A percentile compares a stretch with the other conserved stretches of the same genome.
Evolutionary conservation across 2,329 filamentous ascomycete genomes (phyloP).

Genomic region (Diplocarpon rosae): DNA sequence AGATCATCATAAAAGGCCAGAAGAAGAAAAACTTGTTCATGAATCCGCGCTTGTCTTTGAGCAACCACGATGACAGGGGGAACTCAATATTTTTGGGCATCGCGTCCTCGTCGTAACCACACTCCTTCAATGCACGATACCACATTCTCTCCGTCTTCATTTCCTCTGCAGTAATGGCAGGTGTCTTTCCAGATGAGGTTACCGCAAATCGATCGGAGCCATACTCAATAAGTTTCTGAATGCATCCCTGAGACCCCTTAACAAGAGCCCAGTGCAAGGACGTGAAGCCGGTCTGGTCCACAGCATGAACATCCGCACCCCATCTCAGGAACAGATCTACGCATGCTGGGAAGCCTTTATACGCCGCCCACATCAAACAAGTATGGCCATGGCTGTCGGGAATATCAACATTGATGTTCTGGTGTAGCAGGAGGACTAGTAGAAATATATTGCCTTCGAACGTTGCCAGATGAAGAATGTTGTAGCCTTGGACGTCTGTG

Average conservation of each 20-base stretch:
- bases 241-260: conserved; percentile 78
- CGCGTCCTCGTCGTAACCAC: conserved; percentile 71
- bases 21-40: conserved; percentile 82
- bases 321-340: conserved; percentile 89
- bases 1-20: conserved; percentile 72
- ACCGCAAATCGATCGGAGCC: conserved; percentile 87
- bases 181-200: conserved; percentile 84
- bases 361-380: conserved; percentile 95
- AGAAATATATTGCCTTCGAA: conserved; percentile 94
- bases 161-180: conserved; percentile 72
- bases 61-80: conserved; percentile 58
- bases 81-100: conserved; percentile 59
- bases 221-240: conserved; percentile 92
- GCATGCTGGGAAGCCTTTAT: conserved; percentile 88
- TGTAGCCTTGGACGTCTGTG: conserved; percentile 92
- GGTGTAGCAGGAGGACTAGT: conserved; percentile 80
- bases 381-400: conserved; percentile 86
- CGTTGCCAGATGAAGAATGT: conserved; percentile 91
- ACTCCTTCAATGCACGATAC: conserved; percentile 72
- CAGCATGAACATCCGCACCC: conserved; percentile 87
- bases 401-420: conserved; percentile 89
- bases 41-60: conserved; percentile 68
- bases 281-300: conserved; percentile 86
- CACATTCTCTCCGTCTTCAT: conserved; percentile 79
- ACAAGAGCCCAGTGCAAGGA: conserved; percentile 95